Base-by-base conservation (phyloP, 176 grass and related monocot genomes). In the Oryza meridionalis region DNA sequence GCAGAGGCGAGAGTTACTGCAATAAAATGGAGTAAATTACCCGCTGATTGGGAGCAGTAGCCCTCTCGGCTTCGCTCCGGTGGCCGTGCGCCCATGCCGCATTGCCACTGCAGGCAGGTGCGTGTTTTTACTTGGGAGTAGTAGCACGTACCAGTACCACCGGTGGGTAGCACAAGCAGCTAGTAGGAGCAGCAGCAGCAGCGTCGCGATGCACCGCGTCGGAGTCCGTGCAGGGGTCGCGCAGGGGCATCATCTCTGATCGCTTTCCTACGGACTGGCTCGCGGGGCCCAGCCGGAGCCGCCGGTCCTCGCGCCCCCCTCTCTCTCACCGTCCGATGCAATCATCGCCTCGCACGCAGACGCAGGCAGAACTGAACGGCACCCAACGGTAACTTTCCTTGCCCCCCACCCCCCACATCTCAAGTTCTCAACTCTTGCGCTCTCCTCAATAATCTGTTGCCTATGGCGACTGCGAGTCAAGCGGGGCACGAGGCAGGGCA, bases 361-460 rank as follows among this genome's bases (percentile, higher is more conserved):
- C 67, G 35, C 12, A 45, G 64, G 45, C 17, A 61, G 64, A 38
- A 69, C 17, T 26, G 64, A 38, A 69, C 63, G 59, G 64, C 79
- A 15, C 44, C 79, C 83, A 90, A 90, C 86, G 86, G 88, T 94
- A 84, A 84, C 88, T 90, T 85, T 76, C 32, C 65, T 37, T 24
- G 55, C 21, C 64, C 5, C 10, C 14, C 38, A 31, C 38, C 1
- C 7, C 38, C 38, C 38, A 5, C 5, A 1, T 40, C 38, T 40
- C 38, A 40, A 40, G 38, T 9, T 32, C 42, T 43, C 0, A 43
- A 43, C 12, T 4, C 26, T 0, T 1, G 3, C 8, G 7, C 44
- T 67, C 78, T 25, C 63, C 67, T 66, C 32, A 43, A 63, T 82
- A 75, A 21, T 79, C 38, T 7, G 25, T 45, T 45, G 70, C 55